phyloP scores from a whole-genome alignment of 495 filamentous ascomycete species.

The Mycothermus thermophilus region DNA sequence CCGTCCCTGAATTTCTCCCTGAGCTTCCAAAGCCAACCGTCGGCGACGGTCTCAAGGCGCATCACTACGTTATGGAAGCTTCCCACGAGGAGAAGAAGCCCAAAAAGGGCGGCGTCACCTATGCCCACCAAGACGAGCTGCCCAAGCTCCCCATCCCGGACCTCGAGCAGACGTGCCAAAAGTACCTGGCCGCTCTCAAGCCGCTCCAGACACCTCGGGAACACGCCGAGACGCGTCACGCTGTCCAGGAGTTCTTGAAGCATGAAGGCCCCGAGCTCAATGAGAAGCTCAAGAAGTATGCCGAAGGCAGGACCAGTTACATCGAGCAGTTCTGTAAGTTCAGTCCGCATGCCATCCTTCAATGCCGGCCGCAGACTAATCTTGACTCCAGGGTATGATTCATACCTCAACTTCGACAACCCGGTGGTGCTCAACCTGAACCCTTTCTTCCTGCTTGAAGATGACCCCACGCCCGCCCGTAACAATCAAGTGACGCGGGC shows the following conservation, averaged over 20 bases:
- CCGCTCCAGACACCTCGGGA: slow-evolving; percentile 72
- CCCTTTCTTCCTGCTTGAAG: slow-evolving; percentile 93
- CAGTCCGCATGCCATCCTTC: too few species aligned
- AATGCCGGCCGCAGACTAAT: too few species aligned
- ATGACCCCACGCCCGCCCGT: slow-evolving; percentile 89
- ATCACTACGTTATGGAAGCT: slow-evolving; percentile 18
- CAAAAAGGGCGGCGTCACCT: slow-evolving; percentile 57
- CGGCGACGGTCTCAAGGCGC: slow-evolving; percentile 15
- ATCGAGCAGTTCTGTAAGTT: slow-evolving; percentile 97
- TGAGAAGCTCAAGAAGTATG: slow-evolving; percentile 83
- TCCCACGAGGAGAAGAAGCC: slow-evolving; percentile 26
- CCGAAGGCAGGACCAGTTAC: slow-evolving; percentile 83
- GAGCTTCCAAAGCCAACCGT: slow-evolving; percentile 17
- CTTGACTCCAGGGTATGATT: slow-evolving; percentile 87
- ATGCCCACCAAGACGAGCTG: slow-evolving; percentile 73
- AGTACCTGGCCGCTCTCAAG: slow-evolving; percentile 66
- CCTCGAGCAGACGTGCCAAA: slow-evolving; percentile 65
- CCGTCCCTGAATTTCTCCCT: slow-evolving; percentile 18
- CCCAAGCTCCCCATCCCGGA: slow-evolving; percentile 91
- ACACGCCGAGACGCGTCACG: slow-evolving; percentile 66
- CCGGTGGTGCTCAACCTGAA: slow-evolving; percentile 95
- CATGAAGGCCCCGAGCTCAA: slow-evolving; percentile 75
- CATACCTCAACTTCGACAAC: slow-evolving; percentile 95
- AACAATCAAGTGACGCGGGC: slow-evolving; percentile 94
- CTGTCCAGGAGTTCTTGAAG: slow-evolving; percentile 74